Conservation (phyloP, 2,329 filamentous ascomycete species). For the Thyridium curvatum region DNA sequence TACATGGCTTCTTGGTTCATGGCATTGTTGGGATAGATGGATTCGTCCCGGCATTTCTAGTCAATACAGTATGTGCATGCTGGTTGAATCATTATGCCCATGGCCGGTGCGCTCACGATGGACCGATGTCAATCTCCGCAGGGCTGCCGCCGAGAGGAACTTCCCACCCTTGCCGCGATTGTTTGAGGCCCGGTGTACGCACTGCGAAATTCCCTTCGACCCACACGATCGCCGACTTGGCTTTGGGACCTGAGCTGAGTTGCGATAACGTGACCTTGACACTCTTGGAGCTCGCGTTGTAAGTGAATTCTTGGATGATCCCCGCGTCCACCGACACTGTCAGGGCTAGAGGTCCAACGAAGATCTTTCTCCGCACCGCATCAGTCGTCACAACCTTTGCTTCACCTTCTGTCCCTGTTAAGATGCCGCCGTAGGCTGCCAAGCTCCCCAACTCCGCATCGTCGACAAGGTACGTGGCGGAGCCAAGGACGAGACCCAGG, state of each 20-base stretch:
- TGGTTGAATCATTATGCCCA: too few relatives aligned
- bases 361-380: conserved; percentile 39
- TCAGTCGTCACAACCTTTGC: conserved; percentile 35
- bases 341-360: conserved; percentile 38
- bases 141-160: too few relatives aligned
- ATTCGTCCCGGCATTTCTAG: too few relatives aligned
- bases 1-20: too few relatives aligned
- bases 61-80: too few relatives aligned
- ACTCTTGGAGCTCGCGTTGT: conserved; percentile 14
- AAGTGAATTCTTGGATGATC: conserved; percentile 29
- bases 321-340: conserved; percentile 35
- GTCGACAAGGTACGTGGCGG: conserved; percentile 41
- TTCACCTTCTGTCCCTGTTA: conserved; percentile 14
- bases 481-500: conserved; percentile 41
- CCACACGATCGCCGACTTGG: conserved; percentile 25
- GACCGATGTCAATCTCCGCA: too few relatives aligned
- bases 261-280: conserved; percentile 23
- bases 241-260: conserved; percentile 16
- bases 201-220: conserved; percentile 13
- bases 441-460: conserved; percentile 34
- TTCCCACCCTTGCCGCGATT: too few relatives aligned
- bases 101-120: too few relatives aligned
- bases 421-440: conserved; percentile 42
- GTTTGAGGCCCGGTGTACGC: too few relatives aligned
- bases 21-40: too few relatives aligned